Evolutionary conservation across 768 basidiomycete genomes (phyloP).

Genomic region (Leccinum rimulosum): DNA sequence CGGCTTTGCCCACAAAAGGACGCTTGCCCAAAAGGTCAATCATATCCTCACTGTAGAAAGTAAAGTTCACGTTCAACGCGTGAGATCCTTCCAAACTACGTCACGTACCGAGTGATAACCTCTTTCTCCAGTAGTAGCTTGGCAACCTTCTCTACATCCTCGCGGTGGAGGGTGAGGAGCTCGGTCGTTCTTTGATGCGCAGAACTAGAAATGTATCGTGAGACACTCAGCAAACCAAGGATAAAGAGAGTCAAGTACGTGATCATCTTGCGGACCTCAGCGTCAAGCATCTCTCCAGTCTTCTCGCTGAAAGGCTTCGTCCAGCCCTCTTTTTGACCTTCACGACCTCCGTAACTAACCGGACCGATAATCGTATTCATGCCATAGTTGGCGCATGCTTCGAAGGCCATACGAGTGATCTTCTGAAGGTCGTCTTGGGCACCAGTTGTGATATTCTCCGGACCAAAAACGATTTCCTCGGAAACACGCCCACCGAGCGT

Average conservation of each 20-base stretch:
- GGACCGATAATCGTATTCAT: constrained; percentile 96
- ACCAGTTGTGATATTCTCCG: constrained; percentile 91
- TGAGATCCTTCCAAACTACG: neutral
- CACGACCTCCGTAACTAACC: constrained; percentile 90
- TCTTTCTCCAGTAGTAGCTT: constrained; percentile 90
- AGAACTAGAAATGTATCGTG: constrained; percentile 37
- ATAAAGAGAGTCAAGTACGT: constrained; percentile 43
- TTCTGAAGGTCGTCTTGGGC: constrained; percentile 98
- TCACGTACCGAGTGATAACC: constrained; percentile 81
- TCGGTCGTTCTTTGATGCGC: constrained; percentile 84
- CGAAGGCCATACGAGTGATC: constrained; percentile 97
- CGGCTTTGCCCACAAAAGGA: constrained; percentile 71
- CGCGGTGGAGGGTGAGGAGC: constrained; percentile 76
- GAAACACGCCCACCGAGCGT: constrained; percentile 96
- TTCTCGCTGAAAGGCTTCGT: constrained; percentile 98
- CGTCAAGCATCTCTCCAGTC: constrained; percentile 91
- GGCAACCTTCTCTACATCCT: constrained; percentile 93
- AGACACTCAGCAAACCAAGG: constrained; percentile 3
- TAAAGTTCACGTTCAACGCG: constrained; percentile 1
- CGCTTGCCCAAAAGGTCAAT: constrained; percentile 77
- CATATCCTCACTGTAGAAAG: constrained; percentile 73
- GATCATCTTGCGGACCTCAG: constrained; percentile 94
- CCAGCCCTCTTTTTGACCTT: constrained; percentile 82
- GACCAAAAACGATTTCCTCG: constrained; percentile 96
- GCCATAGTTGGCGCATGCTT: constrained; percentile 93